phyloP scores from a whole-genome alignment of 2,329 filamentous ascomycete genomes.

The Grosmannia serpens region DNA sequence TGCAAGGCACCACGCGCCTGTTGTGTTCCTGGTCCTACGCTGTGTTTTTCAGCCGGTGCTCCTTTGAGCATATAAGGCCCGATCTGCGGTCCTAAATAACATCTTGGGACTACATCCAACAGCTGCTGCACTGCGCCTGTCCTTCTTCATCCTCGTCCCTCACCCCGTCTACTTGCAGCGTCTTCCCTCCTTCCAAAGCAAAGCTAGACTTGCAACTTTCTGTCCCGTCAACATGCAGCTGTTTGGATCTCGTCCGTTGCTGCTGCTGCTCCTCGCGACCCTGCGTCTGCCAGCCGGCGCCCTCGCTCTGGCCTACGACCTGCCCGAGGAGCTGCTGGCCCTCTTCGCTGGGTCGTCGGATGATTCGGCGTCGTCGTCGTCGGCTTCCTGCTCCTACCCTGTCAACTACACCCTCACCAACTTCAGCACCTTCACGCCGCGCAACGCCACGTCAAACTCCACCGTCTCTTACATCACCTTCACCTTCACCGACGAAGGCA shows the following conservation, averaged over 20 bases:
- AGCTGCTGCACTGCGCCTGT: too few relatives aligned
- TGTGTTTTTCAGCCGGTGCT: neutral
- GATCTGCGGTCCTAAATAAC: neutral
- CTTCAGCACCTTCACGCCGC: neutral
- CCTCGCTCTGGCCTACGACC: neutral
- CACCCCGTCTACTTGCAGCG: neutral
- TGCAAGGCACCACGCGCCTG: neutral
- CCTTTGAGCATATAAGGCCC: neutral
- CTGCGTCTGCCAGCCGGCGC: neutral
- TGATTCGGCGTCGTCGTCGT: neutral
- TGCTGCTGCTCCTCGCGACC: neutral
- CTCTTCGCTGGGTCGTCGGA: neutral
- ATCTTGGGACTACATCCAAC: too few relatives aligned
- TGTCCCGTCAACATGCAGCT: neutral
- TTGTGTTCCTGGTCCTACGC: neutral
- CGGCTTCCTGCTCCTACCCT: conserved; percentile 7
- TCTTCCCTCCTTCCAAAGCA: neutral
- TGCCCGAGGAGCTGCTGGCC: conserved; percentile 5
- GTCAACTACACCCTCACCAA: conserved; percentile 1
- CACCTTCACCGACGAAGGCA: conserved; percentile 27
- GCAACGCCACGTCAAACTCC: conserved; percentile 17
- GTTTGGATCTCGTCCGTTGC: neutral
- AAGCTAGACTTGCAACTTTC: neutral
- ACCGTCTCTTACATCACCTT: conserved; percentile 24
- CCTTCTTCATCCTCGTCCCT: neutral